Base-by-base conservation (phyloP, 1,284 basidiomycete genomes). In the Peniophora sp. region DNA sequence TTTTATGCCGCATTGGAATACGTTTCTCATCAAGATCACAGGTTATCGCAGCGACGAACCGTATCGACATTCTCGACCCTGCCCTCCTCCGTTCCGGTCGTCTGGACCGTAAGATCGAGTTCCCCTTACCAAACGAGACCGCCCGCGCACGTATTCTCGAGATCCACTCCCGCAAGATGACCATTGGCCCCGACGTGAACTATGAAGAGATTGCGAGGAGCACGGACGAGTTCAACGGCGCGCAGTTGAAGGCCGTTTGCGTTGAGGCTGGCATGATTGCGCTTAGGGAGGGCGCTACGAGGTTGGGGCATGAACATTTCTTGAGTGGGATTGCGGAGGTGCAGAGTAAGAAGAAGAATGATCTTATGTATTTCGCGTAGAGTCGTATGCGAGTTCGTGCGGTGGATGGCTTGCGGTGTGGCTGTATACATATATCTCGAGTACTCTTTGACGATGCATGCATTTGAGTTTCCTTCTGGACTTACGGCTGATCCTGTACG, bases 211-310 rank as follows among this genome's bases (percentile, higher is more conserved):
- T 90, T 45, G 85, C 86, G 11, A 69, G 85, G 54, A 81, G 78
- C 52, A 88, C 85, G 16, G 86, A 89, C 64, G 85, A 89, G 65
- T 86, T 89, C 73, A 89, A 88, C 63, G 85, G 79, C 20, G 81
- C 80, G 2, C 80, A 82, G 60, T 69, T 92, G 61, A 95, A 95
- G 72, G 94, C 93, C 32, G 87, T 97, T 19, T 94, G 95, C 73
- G 88, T 98, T 12, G 95, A 97, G 71, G 96, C 96, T 23, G 96
- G 97, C 55, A 99, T 99, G 97, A 96, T 98, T 63, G 89, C 96
- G 17, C 71, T 99, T 45, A 74, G 96, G 57, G 95, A 98, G 67
- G 95, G 95, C 45, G 92, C 94, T 16, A 83, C 83, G n/a, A 85
- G 86, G 67, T 72, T 97, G 53, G 83, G 78, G 24, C 94, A 97